Base-by-base conservation (phyloP, 352 stramenopile genomes). In the Phytophthora cryptogea region DNA sequence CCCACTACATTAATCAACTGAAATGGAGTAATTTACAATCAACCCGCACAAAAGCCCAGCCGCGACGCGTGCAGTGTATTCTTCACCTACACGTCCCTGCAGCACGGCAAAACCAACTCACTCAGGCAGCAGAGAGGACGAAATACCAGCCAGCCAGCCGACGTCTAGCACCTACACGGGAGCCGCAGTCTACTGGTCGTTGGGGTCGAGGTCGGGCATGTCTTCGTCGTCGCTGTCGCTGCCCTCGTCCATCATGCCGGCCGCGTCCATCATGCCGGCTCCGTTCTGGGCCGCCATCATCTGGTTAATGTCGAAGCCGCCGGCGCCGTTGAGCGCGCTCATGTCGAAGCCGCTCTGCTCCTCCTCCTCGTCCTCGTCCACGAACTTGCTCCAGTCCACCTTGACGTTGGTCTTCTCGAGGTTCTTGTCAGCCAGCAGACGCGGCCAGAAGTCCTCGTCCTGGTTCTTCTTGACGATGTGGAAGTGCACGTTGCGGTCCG, bases 381-480 rank as follows among this genome's bases (percentile, higher is more conserved):
- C 92, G 70, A 97, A 99, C 70, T 96, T 95, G 84, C 93, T 87
- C 96, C 96, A 99, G 77, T 99, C 96, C 67, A 97, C 87, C 69
- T 94, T 95, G 8, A 98, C 93, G 66, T 98, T 97, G 68, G 97
- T 98, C 83, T 99, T 99, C 74, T 98, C 93, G 50, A 98, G 68
- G 48, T 81, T 65, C 86, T 99, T 99, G 80, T 99, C 95, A 60
- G 96, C 85, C 47, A 99, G 76, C 62, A 99, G 76, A 50, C 94
- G 87, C 35, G 96, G 95, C 96, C 96, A 99, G 59, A 98, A 98
- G 42, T 96, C 93, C 28, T 88, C 94, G 52, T 92, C 82, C 68
- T 94, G 92, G 58, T 97, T 84, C 68, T 97, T 95, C 77, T 99
- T 99, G 63, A 98, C 80, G 48, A 99, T 96, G 70, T 97, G 84